Percentiles rank a stretch among this genome's conserved stretches.
Evolutionary conservation across 768 basidiomycete genomes (phyloP).

Genomic region (Calocybe gangraenosa): DNA sequence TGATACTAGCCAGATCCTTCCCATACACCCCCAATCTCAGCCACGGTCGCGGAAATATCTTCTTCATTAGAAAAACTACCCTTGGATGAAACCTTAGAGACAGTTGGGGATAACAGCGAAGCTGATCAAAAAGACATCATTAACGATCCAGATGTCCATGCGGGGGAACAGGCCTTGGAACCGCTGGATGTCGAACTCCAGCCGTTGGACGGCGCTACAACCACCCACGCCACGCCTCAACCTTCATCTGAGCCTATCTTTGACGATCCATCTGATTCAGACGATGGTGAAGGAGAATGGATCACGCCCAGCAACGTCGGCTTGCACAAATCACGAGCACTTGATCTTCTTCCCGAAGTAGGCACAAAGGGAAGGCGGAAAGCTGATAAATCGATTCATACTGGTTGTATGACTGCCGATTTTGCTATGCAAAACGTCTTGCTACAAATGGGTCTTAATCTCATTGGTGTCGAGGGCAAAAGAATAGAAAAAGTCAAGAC

Average conservation of each 20-base stretch:
- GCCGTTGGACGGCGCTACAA: conserved; percentile 23
- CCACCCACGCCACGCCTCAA: conserved; percentile 4
- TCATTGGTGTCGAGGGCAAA: conserved; percentile 89
- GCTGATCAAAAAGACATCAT: conserved; percentile 4
- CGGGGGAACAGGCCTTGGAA: conserved; percentile 27
- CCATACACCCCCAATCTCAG: conserved; percentile 3
- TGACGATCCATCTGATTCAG: conserved; percentile 73
- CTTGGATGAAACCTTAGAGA: conserved; percentile 11
- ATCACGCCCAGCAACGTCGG: conserved; percentile 89
- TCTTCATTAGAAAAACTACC: conserved; percentile 13
- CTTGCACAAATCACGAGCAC: conserved; percentile 81
- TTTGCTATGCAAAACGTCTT: conserved; percentile 99
- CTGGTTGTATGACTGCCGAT: conserved; percentile 97
- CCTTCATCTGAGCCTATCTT: conserved; percentile 38
- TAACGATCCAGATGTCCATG: conserved; percentile 16
- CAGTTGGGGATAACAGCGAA: too few relatives aligned
- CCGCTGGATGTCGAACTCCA: conserved; percentile 44
- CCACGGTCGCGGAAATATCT: conserved; percentile 12
- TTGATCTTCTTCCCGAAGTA: conserved; percentile 73
- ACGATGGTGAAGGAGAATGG: conserved; percentile 93
- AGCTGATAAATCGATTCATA: conserved; percentile 42
- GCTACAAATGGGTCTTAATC: conserved; percentile 87
- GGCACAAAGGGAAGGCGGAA: conserved; percentile 32
- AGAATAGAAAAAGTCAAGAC: conserved; percentile 88
- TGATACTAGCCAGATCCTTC: conserved; percentile 27